phyloP scores from a whole-genome alignment of 306 rosid genomes.

The Medicago arabica region DNA sequence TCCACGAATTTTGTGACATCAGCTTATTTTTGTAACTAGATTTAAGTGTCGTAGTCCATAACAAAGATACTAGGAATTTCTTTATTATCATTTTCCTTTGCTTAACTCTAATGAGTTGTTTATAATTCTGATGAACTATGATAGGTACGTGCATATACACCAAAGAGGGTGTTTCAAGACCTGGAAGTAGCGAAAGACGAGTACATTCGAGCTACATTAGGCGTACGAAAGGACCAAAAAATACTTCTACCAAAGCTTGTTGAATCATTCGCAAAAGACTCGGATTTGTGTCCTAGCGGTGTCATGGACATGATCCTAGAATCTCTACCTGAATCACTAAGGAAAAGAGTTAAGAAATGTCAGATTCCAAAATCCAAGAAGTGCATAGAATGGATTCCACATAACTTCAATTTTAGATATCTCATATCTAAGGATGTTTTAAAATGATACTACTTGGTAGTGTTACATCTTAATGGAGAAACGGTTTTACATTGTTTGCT shows the following conservation, averaged over 20 bases:
- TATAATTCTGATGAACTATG: constrained; percentile 21
- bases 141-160: constrained; percentile 80
- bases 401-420: constrained; percentile 81
- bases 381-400: constrained; percentile 84
- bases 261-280: constrained; percentile 76
- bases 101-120: no score
- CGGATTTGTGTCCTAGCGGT: constrained; percentile 64
- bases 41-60: no score
- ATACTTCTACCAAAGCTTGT: constrained; percentile 81
- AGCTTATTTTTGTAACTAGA: no score
- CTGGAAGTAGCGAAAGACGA: constrained; percentile 79
- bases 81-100: no score
- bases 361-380: constrained; percentile 63
- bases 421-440: constrained; percentile 82
- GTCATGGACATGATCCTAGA: constrained; percentile 76
- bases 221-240: constrained; percentile 79
- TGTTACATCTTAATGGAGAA: constrained; percentile 4
- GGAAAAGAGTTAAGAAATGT: constrained; percentile 69
- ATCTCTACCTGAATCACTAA: constrained; percentile 71
- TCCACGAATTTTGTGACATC: no score
- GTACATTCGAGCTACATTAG: constrained; percentile 79
- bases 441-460: constrained; percentile 51
- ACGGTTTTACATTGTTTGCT: constrained; percentile 5
- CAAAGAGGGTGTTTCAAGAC: constrained; percentile 73
- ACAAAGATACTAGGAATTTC: no score